Evolutionary conservation across 2,329 filamentous ascomycete species (phyloP), one percentile per base, ranked within the genome.

Genomic region (Sporothrix mexicana): DNA sequence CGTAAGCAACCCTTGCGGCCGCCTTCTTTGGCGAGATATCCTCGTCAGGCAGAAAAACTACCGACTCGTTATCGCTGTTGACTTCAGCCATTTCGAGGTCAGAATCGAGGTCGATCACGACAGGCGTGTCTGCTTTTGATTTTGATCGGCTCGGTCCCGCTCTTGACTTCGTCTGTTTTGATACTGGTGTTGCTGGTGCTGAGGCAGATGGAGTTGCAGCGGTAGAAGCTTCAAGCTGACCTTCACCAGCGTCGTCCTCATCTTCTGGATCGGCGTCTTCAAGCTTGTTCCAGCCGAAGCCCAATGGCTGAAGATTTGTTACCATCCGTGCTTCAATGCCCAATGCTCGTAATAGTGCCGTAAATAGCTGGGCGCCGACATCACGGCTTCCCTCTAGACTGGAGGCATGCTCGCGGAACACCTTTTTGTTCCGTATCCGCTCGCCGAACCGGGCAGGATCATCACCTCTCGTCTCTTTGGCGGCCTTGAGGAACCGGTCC

Each of bases 291-390:
- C 94, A 98, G 1, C 94, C 94, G 80, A 97, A 97, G 0, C 96
- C 96, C 25, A 93, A 83, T 0, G 94, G 92, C 79, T 98, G 96
- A 55, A 99, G 80, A 78, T 90, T 98, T 10, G 91, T 90, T 2
- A 98, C 90, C 85, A 98, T 87, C 43, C 95, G 88, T 12, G 93
- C 89, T 78, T 98, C 94, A 2, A 98, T 83, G 0, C 93, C 93
- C 12, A 98, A 79, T 0, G 91, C 94, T 75, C 96, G 87, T 25
- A 98, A 80, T 8, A 99, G 83, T 2, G 94, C 93, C 0, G 94
- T 97, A 76, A 98, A 98, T 0, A 99, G 85, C 78, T 98, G 95
- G 0, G 93, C 91, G 0, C 94, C 95, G 2, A 96, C 86, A 80
- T 98, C 96, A 75, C 95, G 88, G 74, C 94, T 98, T 0, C 96